A percentile compares a stretch with the other conserved stretches of the same genome.
phyloP scores from a whole-genome alignment of 1,139 yeast species.

The Hyphopichia fennica region DNA sequence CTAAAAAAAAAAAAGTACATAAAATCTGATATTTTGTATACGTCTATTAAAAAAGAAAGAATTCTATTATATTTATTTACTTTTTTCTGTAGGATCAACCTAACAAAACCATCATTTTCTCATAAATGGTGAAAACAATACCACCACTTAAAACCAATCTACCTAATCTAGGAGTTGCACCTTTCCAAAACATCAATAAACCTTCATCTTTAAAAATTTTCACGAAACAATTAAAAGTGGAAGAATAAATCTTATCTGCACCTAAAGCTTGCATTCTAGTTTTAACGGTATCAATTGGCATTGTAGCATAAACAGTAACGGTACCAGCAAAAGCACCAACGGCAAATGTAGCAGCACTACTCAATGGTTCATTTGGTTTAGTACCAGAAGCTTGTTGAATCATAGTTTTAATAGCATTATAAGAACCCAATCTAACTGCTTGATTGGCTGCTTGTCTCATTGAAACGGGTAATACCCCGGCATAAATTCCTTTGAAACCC shows the following conservation, averaged over 20 bases:
- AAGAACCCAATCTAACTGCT: conserved; percentile 91
- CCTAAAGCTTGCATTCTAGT: conserved; percentile 97
- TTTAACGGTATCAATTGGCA: conserved; percentile 98
- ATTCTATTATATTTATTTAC: neutral
- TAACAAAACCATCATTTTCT: conserved; percentile 72
- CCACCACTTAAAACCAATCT: conserved; percentile 92
- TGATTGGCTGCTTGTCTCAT: conserved; percentile 95
- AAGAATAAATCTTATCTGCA: conserved; percentile 65
- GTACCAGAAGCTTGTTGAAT: conserved; percentile 72
- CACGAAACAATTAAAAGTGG: conserved; percentile 80
- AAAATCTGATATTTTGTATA: too few relatives aligned
- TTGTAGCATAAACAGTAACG: conserved; percentile 91
- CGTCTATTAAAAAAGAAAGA: neutral
- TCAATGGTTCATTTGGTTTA: conserved; percentile 70
- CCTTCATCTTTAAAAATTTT: conserved; percentile 87
- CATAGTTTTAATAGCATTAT: conserved; percentile 80
- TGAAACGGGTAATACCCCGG: conserved; percentile 90
- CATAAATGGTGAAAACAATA: conserved; percentile 92
- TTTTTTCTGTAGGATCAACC: conserved; percentile 7
- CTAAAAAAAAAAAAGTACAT: too few relatives aligned
- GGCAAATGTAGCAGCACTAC: conserved; percentile 76
- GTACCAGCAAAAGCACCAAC: conserved; percentile 94
- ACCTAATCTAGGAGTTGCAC: conserved; percentile 96
- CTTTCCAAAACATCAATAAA: conserved; percentile 92
- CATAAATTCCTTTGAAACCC: conserved; percentile 81